Percentiles rank a stretch among this genome's conserved stretches.
Conservation (phyloP, 2,329 filamentous ascomycete genomes). For the Aspergillus glaucus region DNA sequence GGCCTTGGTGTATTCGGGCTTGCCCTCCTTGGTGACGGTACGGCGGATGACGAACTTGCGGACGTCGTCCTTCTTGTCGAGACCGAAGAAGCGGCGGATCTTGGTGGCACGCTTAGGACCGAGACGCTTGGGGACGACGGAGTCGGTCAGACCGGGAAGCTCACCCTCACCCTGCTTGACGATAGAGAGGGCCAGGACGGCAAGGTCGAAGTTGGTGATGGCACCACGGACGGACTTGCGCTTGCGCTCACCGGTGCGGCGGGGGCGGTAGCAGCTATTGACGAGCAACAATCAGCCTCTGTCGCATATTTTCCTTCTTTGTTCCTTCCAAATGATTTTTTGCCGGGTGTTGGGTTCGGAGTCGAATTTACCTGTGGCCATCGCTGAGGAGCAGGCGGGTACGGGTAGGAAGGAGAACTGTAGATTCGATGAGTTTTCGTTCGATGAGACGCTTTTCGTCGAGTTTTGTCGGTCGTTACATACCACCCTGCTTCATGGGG, state of each 20-base stretch:
- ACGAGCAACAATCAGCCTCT: background rate
- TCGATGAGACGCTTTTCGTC: conserved; percentile 2
- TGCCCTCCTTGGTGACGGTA: conserved; percentile 94
- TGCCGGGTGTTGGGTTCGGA: background rate
- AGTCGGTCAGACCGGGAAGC: conserved; percentile 93
- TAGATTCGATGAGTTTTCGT: conserved; percentile 24
- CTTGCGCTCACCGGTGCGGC: conserved; percentile 98
- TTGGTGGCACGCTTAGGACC: conserved; percentile 99
- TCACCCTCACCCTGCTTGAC: conserved; percentile 97
- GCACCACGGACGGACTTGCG: conserved; percentile 95
- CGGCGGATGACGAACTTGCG: conserved; percentile 99
- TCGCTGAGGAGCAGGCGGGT: conserved; percentile 92
- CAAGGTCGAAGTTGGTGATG: conserved; percentile 94
- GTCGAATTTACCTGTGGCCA: conserved; percentile 60
- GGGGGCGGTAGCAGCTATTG: conserved; percentile 85
- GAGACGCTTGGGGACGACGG: conserved; percentile 97
- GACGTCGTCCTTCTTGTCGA: conserved; percentile 99
- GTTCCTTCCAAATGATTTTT: background rate
- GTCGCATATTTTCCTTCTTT: conserved; percentile 5
- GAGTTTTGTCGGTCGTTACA: conserved; percentile 26
- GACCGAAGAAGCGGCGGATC: conserved; percentile 99
- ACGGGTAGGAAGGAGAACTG: conserved; percentile 87
- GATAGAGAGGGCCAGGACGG: conserved; percentile 87
- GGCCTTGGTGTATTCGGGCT: conserved; percentile 98
- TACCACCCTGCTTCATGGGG: conserved; percentile 98